Evolutionary conservation across 139 green algal genomes (phyloP), one percentile per base, ranked within the genome.

Genomic region (Chlamydomonas eustigma): DNA sequence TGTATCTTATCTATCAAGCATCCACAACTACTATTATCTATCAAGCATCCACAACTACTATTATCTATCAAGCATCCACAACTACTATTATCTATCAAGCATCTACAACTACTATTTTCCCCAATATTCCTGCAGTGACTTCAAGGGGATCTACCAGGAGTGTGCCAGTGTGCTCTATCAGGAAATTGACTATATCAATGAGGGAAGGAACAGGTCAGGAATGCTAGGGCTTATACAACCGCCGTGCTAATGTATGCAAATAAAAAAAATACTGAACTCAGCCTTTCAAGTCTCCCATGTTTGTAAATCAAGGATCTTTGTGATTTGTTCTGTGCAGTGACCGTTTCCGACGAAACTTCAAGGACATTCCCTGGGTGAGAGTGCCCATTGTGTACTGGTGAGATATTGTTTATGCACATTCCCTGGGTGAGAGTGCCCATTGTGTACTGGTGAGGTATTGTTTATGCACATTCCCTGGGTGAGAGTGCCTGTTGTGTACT

Each of bases 171-270:
- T 78, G 35, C 77, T 91, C 58, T 89, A 89, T 35, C 80, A 96
- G 77, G 95, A 99, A 77, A 97, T 98, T 68, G 95, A 99, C 85
- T 99, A 99, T 85, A 83, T 85, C 2, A 84, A 91, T 65, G 96
- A 99, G 83, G 96, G 87, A 2, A 51, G 88, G 58, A 97, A 96
- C 78, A 93, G 94, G 44, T 73, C n/a, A n/a, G n/a, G n/a, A n/a
- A n/a, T n/a, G n/a, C n/a, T n/a, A n/a, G n/a, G n/a, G n/a, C n/a
- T n/a, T n/a, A n/a, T n/a, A n/a, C n/a, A n/a, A n/a, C n/a, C n/a
- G n/a, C n/a, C n/a, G n/a, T n/a, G n/a, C n/a, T n/a, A n/a, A n/a
- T n/a, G n/a, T n/a, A n/a, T n/a, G n/a, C n/a, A n/a, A n/a, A n/a
- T n/a, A n/a, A n/a, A n/a, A n/a, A n/a, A n/a, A n/a, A n/a, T n/a